Conservation (phyloP, 2,329 filamentous ascomycete species). For the Claviceps purpurea region DNA sequence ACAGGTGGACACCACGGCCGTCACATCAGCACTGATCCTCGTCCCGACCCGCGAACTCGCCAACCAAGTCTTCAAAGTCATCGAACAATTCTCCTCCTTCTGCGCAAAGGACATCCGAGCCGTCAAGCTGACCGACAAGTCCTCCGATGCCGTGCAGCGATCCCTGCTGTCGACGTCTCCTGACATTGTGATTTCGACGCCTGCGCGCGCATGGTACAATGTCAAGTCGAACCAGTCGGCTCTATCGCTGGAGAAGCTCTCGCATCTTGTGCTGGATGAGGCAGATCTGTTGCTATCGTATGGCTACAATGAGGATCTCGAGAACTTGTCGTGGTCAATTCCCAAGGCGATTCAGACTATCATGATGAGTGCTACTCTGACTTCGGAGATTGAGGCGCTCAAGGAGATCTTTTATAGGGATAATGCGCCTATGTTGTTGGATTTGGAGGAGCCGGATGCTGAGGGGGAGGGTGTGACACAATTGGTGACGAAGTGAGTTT, state of each 20-base stretch:
- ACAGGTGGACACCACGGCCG: constrained; percentile 35
- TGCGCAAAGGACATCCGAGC: constrained; percentile 73
- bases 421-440: constrained; percentile 57
- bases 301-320: constrained; percentile 82
- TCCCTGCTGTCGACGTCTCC: constrained; percentile 75
- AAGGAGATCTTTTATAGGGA: constrained; percentile 69
- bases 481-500: constrained; percentile 62
- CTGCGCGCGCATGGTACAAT: constrained; percentile 68
- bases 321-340: constrained; percentile 62
- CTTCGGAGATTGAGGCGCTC: constrained; percentile 71
- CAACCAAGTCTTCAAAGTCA: constrained; percentile 71
- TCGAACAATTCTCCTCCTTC: constrained; percentile 65
- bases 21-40: constrained; percentile 68
- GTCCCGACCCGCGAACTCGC: constrained; percentile 92
- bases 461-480: constrained; percentile 69
- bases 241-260: constrained; percentile 56
- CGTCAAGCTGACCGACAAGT: constrained; percentile 80
- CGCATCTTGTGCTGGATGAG: constrained; percentile 80
- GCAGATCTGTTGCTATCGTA: constrained; percentile 89
- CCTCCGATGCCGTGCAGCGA: constrained; percentile 77
- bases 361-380: constrained; percentile 87
- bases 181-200: constrained; percentile 84
- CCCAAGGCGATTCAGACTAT: constrained; percentile 81
- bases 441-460: constrained; percentile 71
- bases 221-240: constrained; percentile 51